Evolutionary conservation across 306 rosid genomes (phyloP).

Genomic region (Luffa acutangula): DNA sequence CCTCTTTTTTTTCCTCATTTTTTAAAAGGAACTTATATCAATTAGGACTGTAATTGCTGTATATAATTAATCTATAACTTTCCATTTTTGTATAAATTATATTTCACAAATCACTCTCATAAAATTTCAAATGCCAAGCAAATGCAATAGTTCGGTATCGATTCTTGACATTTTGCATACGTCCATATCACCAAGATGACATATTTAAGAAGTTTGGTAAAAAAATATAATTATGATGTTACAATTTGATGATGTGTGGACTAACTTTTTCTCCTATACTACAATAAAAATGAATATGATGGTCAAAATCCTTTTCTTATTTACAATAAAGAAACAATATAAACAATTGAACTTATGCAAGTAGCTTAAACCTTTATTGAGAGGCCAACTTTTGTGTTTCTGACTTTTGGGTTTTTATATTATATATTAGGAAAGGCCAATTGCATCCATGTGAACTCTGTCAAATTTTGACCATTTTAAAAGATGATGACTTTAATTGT

Average conservation of each 20-base stretch:
- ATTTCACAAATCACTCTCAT: background rate
- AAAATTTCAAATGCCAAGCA: background rate
- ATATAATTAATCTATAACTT: background rate
- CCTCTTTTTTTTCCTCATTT: no score
- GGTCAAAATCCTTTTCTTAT: background rate
- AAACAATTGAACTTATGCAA: background rate
- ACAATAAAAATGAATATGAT: background rate
- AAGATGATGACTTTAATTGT: background rate
- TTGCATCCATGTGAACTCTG: background rate
- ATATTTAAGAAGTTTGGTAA: background rate
- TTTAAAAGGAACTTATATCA: background rate
- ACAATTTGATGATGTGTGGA: background rate
- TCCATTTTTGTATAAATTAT: background rate
- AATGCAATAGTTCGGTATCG: background rate
- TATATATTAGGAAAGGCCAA: background rate
- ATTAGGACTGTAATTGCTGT: background rate
- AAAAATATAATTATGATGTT: background rate
- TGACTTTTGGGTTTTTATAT: background rate
- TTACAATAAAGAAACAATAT: background rate
- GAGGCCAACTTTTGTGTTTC: background rate
- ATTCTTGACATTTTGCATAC: background rate
- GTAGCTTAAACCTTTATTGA: background rate
- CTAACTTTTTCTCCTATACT: no score
- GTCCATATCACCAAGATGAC: background rate
- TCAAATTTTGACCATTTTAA: background rate